Percentiles rank a stretch among this genome's conserved stretches.
Evolutionary conservation across 768 basidiomycete species (phyloP).

Genomic region (Tricholoma terreum): DNA sequence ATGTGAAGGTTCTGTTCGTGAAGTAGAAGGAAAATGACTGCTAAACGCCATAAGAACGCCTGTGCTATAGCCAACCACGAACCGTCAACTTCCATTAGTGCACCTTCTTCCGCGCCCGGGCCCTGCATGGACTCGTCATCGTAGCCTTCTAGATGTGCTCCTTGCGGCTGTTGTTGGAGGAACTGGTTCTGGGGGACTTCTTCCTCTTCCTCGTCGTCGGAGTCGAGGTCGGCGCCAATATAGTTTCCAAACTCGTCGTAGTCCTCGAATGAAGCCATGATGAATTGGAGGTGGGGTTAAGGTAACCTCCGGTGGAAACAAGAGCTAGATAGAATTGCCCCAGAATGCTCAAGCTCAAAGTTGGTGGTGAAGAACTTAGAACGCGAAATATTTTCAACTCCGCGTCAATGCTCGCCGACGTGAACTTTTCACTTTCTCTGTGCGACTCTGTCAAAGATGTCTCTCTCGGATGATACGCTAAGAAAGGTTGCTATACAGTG

Average conservation of each 20-base stretch:
- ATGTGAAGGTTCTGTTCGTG: constrained; percentile 60
- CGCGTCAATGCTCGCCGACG: constrained; percentile 17
- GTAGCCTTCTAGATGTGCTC: constrained; percentile 76
- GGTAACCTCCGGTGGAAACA: neutral
- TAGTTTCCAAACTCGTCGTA: constrained; percentile 98
- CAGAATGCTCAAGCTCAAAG: constrained; percentile 1
- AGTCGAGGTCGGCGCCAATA: constrained; percentile 92
- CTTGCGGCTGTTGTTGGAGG: constrained; percentile 27
- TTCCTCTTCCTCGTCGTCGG: constrained; percentile 64
- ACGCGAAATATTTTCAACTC: constrained; percentile 33
- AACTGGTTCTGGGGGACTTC: constrained; percentile 53
- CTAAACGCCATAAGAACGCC: constrained; percentile 14
- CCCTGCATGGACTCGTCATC: constrained; percentile 65
- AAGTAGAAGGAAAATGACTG: constrained; percentile 4
- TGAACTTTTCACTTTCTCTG: neutral
- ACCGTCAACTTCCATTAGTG: constrained; percentile 89
- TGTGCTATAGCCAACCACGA: constrained; percentile 7
- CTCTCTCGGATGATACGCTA: constrained; percentile 35
- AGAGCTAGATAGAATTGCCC: neutral
- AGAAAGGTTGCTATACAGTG: constrained; percentile 49
- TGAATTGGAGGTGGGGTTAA: constrained; percentile 4
- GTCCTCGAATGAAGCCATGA: constrained; percentile 65
- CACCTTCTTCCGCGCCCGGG: constrained; percentile 49
- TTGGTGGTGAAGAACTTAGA: constrained; percentile 8
- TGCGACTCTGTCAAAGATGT: constrained; percentile 14